Base-by-base conservation (phyloP, 2,329 filamentous ascomycete genomes). In the Didymella arachidicola region DNA sequence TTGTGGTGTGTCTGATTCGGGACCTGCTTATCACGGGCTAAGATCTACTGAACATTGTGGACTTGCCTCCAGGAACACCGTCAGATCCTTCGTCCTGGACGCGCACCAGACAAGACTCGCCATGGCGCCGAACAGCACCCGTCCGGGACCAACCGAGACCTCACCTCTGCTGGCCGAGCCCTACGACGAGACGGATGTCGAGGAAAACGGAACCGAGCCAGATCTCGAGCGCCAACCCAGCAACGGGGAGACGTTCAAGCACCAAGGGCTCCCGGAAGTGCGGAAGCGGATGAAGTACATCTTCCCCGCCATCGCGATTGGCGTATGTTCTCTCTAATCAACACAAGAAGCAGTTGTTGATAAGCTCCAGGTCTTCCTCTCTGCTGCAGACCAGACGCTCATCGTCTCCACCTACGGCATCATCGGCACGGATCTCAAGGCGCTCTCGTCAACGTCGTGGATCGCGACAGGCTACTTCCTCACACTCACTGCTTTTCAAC, bases 391-490 rank as follows among this genome's bases (percentile, higher is more conserved):
- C 71, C 89, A 93, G 74, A 91, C 91, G 0, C 86, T 93, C 53
- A 87, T 91, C 29, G 86, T 93, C 47, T 87, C 87, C n/a, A 88
- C 84, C n/a, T 93, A 93, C 74, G 89, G 89, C 48, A 86, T 84
- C 62, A 93, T 94, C 67, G 90, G 90, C 11, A 91, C 84, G 56
- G 91, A 93, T 62, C 79, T 94, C 27, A 82, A 90, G 50, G 89
- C 90, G 1, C 81, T 94, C 51, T 91, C 89, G 71, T 86, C 85
- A 64, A 92, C 89, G 4, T 89, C 86, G 51, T 93, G 90, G 90
- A 89, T 93, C 58, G 89, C 89, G 27, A 72, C 64, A 12, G 85
- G 83, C 10, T 90, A 93, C 73, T 89, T 92, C 67, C 81, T 93
- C 51, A 91, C 90, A 1, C 78, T 91, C 50, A 91, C 89, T 3